A percentile compares a stretch with the other conserved stretches of the same genome.
Conservation (phyloP, 2,329 filamentous ascomycete species). For the Parastagonospora nodorum region DNA sequence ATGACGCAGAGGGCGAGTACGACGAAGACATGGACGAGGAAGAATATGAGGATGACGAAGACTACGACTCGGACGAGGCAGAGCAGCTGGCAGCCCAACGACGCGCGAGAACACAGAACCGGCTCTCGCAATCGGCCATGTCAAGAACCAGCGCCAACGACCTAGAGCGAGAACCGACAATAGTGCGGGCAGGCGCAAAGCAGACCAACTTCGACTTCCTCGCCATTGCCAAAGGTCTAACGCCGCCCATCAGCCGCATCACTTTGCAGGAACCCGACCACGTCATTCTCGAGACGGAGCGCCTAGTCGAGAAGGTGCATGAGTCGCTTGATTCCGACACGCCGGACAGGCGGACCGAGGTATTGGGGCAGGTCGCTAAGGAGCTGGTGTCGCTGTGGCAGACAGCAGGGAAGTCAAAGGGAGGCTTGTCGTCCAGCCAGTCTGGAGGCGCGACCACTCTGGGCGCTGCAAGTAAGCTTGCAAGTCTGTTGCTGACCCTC, state of each 20-base stretch:
- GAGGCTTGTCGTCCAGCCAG: slow-evolving; percentile 20
- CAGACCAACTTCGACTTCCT: slow-evolving; percentile 68
- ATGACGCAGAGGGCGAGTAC: slow-evolving; percentile 26
- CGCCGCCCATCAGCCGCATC: slow-evolving; percentile 61
- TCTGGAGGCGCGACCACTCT: slow-evolving; percentile 62
- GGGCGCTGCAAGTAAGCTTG: slow-evolving; percentile 79
- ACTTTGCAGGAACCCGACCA: slow-evolving; percentile 70
- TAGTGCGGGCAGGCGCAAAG: slow-evolving; percentile 37
- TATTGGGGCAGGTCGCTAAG: slow-evolving; percentile 34
- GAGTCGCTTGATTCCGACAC: slow-evolving; percentile 39
- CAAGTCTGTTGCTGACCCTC: slow-evolving; percentile 75
- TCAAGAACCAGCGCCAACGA: slow-evolving; percentile 46
- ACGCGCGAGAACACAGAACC: slow-evolving; percentile 24
- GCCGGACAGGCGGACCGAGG: slow-evolving; percentile 32
- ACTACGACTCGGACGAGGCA: slow-evolving; percentile 49
- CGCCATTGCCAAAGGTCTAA: slow-evolving; percentile 73
- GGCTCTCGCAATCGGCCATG: slow-evolving; percentile 35
- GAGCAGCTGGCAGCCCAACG: slow-evolving; percentile 52
- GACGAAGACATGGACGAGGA: slow-evolving; percentile 43
- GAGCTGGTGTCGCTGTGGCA: slow-evolving; percentile 53
- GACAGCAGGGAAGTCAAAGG: slow-evolving; percentile 50
- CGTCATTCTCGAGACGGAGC: slow-evolving; percentile 77
- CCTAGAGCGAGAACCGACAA: slow-evolving; percentile 19
- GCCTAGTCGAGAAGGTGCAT: slow-evolving; percentile 58
- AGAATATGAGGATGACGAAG: slow-evolving; percentile 26